A percentile compares a stretch with the other conserved stretches of the same genome.
Conservation (phyloP, 371 early-diverging fungal genomes). For the Mucor mucedo region DNA sequence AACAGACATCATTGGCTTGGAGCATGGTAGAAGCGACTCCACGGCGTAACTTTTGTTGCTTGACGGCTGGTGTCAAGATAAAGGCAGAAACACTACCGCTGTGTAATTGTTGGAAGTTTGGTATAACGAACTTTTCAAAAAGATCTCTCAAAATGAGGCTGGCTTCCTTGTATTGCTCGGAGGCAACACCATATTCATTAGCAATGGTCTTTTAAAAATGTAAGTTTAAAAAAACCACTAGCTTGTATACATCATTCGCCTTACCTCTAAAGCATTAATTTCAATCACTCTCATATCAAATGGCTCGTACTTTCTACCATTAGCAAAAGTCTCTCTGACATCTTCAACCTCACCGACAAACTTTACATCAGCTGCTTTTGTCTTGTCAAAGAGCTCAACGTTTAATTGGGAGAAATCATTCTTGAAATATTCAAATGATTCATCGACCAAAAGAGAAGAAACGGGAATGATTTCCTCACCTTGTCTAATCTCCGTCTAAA, state of each 20-base stretch:
- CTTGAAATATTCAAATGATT: constrained; percentile 17
- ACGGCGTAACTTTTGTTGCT: constrained; percentile 9
- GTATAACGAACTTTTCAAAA: constrained; percentile 35
- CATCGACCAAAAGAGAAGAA: background rate
- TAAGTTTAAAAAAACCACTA: too few species aligned
- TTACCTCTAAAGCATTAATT: constrained; percentile 29
- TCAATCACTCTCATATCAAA: constrained; percentile 22
- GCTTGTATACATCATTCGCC: too few species aligned
- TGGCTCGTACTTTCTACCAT: constrained; percentile 4
- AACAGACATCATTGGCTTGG: constrained; percentile 25
- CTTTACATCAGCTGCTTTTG: constrained; percentile 19
- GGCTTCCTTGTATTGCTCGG: constrained; percentile 41
- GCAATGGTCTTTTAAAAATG: constrained; percentile 21
- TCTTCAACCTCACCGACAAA: constrained; percentile 25
- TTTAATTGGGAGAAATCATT: constrained; percentile 11
- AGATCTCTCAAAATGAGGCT: constrained; percentile 32
- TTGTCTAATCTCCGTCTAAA: constrained; percentile 25
- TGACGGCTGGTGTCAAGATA: constrained; percentile 29
- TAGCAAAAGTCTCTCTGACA: constrained; percentile 1
- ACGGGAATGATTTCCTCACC: constrained; percentile 9
- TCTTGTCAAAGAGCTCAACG: constrained; percentile 14
- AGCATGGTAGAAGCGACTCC: constrained; percentile 1
- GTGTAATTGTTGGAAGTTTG: constrained; percentile 21
- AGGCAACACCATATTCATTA: constrained; percentile 39
- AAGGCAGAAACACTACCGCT: constrained; percentile 25